Conservation (phyloP, 2,329 filamentous ascomycete genomes). For the Fusarium armeniacum region DNA sequence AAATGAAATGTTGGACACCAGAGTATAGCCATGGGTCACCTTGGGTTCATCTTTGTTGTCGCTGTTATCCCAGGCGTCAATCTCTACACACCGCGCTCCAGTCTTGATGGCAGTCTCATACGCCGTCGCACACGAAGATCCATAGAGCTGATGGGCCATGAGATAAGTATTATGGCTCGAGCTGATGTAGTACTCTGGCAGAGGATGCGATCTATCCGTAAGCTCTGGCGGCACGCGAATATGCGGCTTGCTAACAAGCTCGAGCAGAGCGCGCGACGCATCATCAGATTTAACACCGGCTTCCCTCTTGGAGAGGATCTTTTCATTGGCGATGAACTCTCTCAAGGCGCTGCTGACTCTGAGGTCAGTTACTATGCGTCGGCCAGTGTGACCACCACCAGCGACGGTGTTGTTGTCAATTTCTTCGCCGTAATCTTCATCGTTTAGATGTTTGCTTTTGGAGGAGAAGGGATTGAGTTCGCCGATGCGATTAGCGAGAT, state of each 20-base stretch:
- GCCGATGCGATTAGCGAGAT: slow-evolving; percentile 51
- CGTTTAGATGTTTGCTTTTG: slow-evolving; percentile 47
- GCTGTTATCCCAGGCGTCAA: slow-evolving; percentile 78
- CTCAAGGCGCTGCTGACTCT: slow-evolving; percentile 71
- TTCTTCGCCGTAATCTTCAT: slow-evolving; percentile 55
- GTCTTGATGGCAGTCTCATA: slow-evolving; percentile 74
- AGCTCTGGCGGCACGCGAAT: slow-evolving; percentile 68
- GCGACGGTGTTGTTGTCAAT: slow-evolving; percentile 62
- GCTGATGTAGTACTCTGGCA: slow-evolving; percentile 80
- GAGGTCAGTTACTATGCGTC: slow-evolving; percentile 65
- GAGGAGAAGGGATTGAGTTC: slow-evolving; percentile 52
- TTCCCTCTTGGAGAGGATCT: slow-evolving; percentile 64
- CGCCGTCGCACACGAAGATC: slow-evolving; percentile 71
- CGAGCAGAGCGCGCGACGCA: slow-evolving; percentile 61
- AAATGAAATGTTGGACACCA: slow-evolving; percentile 76
- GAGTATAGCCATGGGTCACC: slow-evolving; percentile 78
- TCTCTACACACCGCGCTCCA: slow-evolving; percentile 79
- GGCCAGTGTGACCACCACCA: slow-evolving; percentile 70
- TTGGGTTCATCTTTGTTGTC: slow-evolving; percentile 74
- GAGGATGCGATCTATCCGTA: slow-evolving; percentile 69
- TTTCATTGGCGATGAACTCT: slow-evolving; percentile 67
- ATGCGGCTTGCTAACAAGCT: slow-evolving; percentile 69
- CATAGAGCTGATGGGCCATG: slow-evolving; percentile 77
- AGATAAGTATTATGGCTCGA: slow-evolving; percentile 82
- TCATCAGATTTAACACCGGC: slow-evolving; percentile 59